Base-by-base conservation (phyloP, 306 rosid genomes). In the Comarum palustre region DNA sequence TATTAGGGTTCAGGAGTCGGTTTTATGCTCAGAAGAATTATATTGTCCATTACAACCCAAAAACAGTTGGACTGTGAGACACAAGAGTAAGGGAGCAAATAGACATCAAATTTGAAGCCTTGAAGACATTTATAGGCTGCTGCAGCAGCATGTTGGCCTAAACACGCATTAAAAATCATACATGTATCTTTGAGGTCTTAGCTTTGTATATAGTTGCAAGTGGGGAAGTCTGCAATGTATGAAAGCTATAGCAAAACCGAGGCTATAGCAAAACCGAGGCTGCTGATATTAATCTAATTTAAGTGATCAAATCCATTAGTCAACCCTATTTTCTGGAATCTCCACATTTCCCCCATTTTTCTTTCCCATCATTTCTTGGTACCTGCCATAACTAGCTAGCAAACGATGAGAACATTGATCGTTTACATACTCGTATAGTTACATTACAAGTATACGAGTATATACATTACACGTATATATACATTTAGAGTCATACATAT, bases 51-150 rank as follows among this genome's bases (percentile, higher is more conserved):
- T 39, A 29, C 15, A 42, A 9, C 11, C 47, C 73, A 20, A 6
- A 34, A 8, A 15, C n/a, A 34, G 34, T 36, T 38, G 52, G 19
- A 58, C 10, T 27, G 1, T 41, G 45, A 41, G 42, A 7, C 11
- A 17, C 13, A 12, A 4, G 6, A 57, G 24, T 17, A 32, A 32
- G 63, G 32, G 36, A 5, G 73, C 24, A 15, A 11, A n/a, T 0
- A 19, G 75, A 71, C 75, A 54, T 54, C 63, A 39, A 71, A 50
- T 19, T 50, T 50, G 57, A 55, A 55, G 19, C 39, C 55, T 8
- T 39, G 42, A 39, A 39, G 11, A 39, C 38, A 38, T 41, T 50
- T 8, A 17, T 27, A 7, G 47, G 22, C 47, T 51, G 31, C 31
- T 6, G 39, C 39, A 4, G 58, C 58, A 20, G 6, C 60, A 54